phyloP scores from a whole-genome alignment of 2,329 filamentous ascomycete species.

The Xylaria sp. region DNA sequence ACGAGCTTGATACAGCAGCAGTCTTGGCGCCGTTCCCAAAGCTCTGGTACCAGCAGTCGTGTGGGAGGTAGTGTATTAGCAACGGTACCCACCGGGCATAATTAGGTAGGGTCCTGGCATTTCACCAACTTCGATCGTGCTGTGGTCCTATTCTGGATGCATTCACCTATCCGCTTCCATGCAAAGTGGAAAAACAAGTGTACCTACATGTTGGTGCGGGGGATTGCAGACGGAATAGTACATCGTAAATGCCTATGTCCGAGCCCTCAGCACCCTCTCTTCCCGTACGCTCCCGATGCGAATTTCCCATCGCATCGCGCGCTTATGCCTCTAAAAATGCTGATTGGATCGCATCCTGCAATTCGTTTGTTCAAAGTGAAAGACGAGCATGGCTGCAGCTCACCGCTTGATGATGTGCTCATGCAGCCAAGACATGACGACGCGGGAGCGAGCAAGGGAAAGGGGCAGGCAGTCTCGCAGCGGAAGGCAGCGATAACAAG shows the following conservation, averaged over 20 bases:
- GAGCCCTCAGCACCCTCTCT: constrained; percentile 3
- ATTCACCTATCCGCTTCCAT: not conserved
- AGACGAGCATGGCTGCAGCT: constrained; percentile 28
- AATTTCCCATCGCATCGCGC: constrained; percentile 29
- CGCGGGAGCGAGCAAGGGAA: constrained; percentile 22
- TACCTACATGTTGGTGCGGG: not conserved
- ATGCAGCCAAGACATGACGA: constrained; percentile 34
- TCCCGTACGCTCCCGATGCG: not conserved
- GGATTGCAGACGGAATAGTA: not conserved
- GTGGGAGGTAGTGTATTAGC: constrained; percentile 9
- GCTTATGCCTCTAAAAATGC: constrained; percentile 13
- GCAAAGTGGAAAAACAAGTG: not conserved
- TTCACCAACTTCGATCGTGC: constrained; percentile 4
- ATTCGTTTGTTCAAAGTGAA: constrained; percentile 22
- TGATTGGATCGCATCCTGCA: constrained; percentile 21
- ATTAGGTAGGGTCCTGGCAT: not conserved
- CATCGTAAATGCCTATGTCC: not conserved
- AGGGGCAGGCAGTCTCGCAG: not conserved
- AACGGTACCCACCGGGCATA: constrained; percentile 13
- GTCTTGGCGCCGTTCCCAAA: constrained; percentile 31
- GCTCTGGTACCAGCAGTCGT: constrained; percentile 31
- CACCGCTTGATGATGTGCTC: constrained; percentile 36
- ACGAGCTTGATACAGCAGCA: not conserved
- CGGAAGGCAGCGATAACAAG: constrained; percentile 1
- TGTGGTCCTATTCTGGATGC: constrained; percentile 14